These are phyloP conservation scores for Pharnaceum exiguum DNA, from an alignment of 148 eudicot genomes.

Conservation along the genomic window DNA sequence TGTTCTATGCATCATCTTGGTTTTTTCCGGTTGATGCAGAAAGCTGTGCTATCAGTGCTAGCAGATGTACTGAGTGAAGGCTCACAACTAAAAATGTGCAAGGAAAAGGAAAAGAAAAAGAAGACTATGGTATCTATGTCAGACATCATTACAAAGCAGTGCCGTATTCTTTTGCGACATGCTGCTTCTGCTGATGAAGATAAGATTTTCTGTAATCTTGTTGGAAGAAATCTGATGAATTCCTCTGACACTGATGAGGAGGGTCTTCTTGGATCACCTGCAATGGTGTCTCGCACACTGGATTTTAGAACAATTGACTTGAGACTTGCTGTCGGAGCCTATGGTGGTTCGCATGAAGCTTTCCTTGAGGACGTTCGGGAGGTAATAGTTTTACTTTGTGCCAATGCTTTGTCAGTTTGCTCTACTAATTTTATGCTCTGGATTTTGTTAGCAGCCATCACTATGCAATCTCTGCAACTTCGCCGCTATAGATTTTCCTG, in stretches of 20 bases:
- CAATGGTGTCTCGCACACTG: slow-evolving; percentile 54
- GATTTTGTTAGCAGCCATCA: neutral
- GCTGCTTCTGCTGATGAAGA: slow-evolving; percentile 41
- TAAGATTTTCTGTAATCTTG: slow-evolving; percentile 49
- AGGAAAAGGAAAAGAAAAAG: slow-evolving; percentile 37
- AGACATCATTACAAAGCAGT: slow-evolving; percentile 49
- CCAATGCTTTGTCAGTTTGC: neutral
- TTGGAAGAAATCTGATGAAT: slow-evolving; percentile 40
- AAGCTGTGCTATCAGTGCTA: slow-evolving; percentile 67
- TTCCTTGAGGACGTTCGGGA: slow-evolving; percentile 69
- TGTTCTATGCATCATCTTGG: slow-evolving; percentile 7
- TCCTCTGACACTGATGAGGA: slow-evolving; percentile 46
- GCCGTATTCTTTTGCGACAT: slow-evolving; percentile 49
- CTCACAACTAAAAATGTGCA: slow-evolving; percentile 24
- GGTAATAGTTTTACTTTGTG: slow-evolving; percentile 29
- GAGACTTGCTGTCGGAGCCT: slow-evolving; percentile 65
- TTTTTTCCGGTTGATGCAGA: slow-evolving; percentile 38
- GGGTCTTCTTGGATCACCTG: slow-evolving; percentile 62
- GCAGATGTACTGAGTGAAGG: slow-evolving; percentile 27
- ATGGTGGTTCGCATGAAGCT: slow-evolving; percentile 61
- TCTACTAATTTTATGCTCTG: neutral
- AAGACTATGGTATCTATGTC: slow-evolving; percentile 28
- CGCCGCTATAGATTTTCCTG: too few species aligned
- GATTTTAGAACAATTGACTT: slow-evolving; percentile 67
- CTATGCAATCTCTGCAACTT: neutral